Percentiles rank a stretch among this genome's conserved stretches.
Evolutionary conservation across 352 stramenopile species (phyloP).

Genomic region (Globisporangium cystogenes): DNA sequence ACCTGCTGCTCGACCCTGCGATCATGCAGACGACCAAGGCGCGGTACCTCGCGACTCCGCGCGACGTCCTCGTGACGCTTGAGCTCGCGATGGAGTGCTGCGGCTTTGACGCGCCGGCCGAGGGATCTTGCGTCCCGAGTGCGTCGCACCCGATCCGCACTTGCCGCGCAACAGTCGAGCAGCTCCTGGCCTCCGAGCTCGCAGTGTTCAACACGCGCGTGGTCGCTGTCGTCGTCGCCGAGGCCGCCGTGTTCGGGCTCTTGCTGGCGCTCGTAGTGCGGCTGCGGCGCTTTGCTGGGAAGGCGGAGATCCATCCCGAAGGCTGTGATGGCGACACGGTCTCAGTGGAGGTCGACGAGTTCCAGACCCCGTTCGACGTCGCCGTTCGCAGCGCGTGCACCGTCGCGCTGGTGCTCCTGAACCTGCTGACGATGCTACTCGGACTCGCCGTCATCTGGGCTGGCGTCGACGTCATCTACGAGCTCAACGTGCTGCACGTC

Average conservation of each 20-base stretch:
- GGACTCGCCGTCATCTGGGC: conserved; percentile 32
- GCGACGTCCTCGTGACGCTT: conserved; percentile 17
- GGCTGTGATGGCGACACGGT: neutral
- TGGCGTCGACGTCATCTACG: conserved; percentile 47
- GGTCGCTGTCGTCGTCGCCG: conserved; percentile 12
- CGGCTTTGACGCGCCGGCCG: conserved; percentile 23
- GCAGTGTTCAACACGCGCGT: conserved; percentile 13
- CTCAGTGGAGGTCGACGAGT: conserved; percentile 5
- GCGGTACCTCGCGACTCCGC: conserved; percentile 23
- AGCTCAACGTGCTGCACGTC: conserved; percentile 66
- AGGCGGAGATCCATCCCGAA: neutral
- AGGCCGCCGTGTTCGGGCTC: conserved; percentile 19
- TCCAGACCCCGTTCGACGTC: conserved; percentile 7
- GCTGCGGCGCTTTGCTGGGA: conserved; percentile 19
- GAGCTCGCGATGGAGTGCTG: conserved; percentile 46
- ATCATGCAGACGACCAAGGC: conserved; percentile 26
- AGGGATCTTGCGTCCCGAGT: conserved; percentile 25
- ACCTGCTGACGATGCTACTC: conserved; percentile 14
- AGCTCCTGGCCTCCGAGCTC: conserved; percentile 5
- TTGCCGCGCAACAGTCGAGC: conserved; percentile 16
- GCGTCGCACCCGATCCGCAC: conserved; percentile 14
- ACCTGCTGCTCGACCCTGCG: conserved; percentile 29
- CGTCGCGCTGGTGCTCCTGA: conserved; percentile 16
- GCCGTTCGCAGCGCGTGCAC: conserved; percentile 4
- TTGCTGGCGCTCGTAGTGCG: conserved; percentile 12